These are phyloP conservation scores for Onygenales sp. DNA, from an alignment of 2,329 filamentous ascomycete genomes.

Conservation along the genomic window DNA sequence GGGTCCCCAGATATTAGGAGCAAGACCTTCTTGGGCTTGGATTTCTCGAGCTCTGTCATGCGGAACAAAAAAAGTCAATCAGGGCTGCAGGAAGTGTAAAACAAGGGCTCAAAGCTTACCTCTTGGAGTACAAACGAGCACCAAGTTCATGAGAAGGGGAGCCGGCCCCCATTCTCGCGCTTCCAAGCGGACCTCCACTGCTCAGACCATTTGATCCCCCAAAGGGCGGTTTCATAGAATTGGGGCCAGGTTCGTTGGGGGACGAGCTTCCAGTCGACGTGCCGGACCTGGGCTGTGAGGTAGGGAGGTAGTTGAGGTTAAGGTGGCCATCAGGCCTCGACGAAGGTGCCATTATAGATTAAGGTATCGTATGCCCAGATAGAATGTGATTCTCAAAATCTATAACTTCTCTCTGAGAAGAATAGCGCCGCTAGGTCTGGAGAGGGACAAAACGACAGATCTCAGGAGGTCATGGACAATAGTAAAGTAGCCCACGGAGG, in stretches of 20 bases:
- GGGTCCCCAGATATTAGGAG: conserved; percentile 76
- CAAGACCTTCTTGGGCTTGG: conserved; percentile 86
- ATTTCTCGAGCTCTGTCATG: conserved; percentile 82
- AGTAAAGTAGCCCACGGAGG: neutral
- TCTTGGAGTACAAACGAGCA: conserved; percentile 77
- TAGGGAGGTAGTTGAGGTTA: conserved; percentile 69
- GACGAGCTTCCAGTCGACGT: conserved; percentile 75
- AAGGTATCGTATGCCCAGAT: conserved; percentile 21
- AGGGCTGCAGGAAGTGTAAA: neutral
- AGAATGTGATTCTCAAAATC: conserved; percentile 2
- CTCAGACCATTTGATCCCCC: conserved; percentile 56
- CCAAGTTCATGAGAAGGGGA: conserved; percentile 93
- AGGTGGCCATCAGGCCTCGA: conserved; percentile 74
- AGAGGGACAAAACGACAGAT: neutral
- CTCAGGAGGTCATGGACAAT: neutral
- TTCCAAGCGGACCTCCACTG: conserved; percentile 41
- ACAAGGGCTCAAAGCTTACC: conserved; percentile 49
- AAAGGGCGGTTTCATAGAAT: conserved; percentile 61
- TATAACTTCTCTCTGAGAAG: conserved; percentile 6
- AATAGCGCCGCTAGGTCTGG: neutral
- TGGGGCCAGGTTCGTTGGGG: conserved; percentile 62
- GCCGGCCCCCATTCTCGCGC: conserved; percentile 71
- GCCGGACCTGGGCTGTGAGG: conserved; percentile 60
- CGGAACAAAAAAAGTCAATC: conserved; percentile 1
- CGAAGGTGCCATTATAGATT: conserved; percentile 86